These are phyloP conservation scores for Hypseocharis bilobata DNA, from an alignment of 441 rosid genomes.

Conservation along the genomic window DNA sequence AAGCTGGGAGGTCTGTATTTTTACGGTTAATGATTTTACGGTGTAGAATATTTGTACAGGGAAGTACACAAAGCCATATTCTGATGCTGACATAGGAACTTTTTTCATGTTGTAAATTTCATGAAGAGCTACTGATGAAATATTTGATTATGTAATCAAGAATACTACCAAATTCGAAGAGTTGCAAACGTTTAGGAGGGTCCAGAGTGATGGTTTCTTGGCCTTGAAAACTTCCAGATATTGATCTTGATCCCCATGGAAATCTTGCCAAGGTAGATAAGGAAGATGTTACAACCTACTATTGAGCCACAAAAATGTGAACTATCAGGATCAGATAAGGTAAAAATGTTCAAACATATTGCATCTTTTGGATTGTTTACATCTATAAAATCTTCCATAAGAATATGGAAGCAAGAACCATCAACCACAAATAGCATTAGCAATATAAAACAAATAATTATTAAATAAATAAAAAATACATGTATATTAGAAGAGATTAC, in stretches of 20 bases:
- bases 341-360: background rate
- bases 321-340: background rate
- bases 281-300: constrained; percentile 52
- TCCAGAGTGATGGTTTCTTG: constrained; percentile 22
- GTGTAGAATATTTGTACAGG: background rate
- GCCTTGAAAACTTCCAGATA: constrained; percentile 19
- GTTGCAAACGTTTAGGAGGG: constrained; percentile 46
- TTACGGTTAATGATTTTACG: background rate
- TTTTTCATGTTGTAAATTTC: background rate
- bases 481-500: constrained; percentile 25
- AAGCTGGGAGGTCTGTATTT: background rate
- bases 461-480: background rate
- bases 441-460: background rate
- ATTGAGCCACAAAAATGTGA: constrained; percentile 6
- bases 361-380: background rate
- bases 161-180: constrained; percentile 62
- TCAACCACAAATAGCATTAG: background rate
- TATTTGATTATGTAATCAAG: background rate
- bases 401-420: background rate
- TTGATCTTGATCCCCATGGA: constrained; percentile 69
- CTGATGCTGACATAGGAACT: background rate
- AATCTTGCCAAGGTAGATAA: constrained; percentile 54
- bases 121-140: background rate
- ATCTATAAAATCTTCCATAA: background rate
- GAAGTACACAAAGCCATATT: background rate